Evolutionary conservation across 129 eudicot species (phyloP), one percentile per base, ranked within the genome.

Genomic region (Flaveria bidentis): DNA sequence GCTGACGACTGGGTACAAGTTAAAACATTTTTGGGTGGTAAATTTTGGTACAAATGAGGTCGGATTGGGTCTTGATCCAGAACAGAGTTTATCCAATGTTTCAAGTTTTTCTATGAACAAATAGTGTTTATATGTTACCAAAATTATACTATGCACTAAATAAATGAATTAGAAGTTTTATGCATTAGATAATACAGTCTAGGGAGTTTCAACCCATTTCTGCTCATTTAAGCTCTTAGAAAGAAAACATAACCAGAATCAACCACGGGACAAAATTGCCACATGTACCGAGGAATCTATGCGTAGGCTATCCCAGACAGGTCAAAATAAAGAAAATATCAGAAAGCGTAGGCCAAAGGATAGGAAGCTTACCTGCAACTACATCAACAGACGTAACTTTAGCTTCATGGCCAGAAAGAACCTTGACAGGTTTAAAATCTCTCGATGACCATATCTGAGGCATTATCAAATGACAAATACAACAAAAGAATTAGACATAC

Each of bases 391-490:
- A 89, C 46, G 97, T 83, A 79, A 95, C 88, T 76, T 87, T 89
- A 33, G 90, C 88, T 80, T 95, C 99, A 47, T 91, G 99, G 49
- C 92, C 97, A 28, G 97, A 88, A 63, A 95, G 87, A 22, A 94
- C 88, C 86, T 86, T 95, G 17, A 95, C 92, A 25, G 92, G 99
- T 83, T 86, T 89, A 79, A 95, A 95, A 83, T 95, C 99, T 72
- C 84, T 85, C 1, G 95, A 82, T 33, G 99, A 95, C 99, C 99
- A 95, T n/a, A 95, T 86, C 99, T 95, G 83, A 60, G 17, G 69
- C 3, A 61, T 3, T 72, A 70, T 71, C 8, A 73, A 20, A 61
- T 15, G 67, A 76, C 64, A 52, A 28, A 69, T 44, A 26, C 62
- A 45, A 66, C 13, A 20, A 42, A 55, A 55, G 50, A 42, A 11